These are phyloP conservation scores for Pisolithus thermaeus DNA, from an alignment of 1,284 basidiomycete species.

Conservation along the genomic window DNA sequence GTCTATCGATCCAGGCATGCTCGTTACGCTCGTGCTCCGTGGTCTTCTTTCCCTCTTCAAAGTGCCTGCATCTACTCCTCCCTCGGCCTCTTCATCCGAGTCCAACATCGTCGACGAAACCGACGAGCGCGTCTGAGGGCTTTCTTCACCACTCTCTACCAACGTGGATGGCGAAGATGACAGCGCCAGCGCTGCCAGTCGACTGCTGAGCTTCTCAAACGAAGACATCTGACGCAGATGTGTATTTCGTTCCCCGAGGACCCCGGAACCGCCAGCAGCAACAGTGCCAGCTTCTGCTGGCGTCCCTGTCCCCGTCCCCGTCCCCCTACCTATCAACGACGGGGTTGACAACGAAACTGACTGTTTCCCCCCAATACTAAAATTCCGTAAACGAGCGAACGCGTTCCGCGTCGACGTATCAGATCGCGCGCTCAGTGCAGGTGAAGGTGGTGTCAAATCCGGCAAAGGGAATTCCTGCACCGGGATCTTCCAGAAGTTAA, in stretches of 20 bases:
- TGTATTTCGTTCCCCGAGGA: constrained; percentile 19
- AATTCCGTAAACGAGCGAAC: constrained; percentile 75
- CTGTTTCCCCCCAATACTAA: constrained; percentile 63
- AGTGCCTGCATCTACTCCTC: constrained; percentile 34
- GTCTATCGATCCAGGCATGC: constrained; percentile 78
- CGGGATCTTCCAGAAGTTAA: constrained; percentile 92
- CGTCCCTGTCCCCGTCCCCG: constrained; percentile 15
- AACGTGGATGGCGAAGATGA: constrained; percentile 31
- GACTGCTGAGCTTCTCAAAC: constrained; percentile 58
- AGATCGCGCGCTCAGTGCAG: constrained; percentile 86
- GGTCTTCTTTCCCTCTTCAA: constrained; percentile 33
- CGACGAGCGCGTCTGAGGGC: constrained; percentile 45
- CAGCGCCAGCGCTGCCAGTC: constrained; percentile 42
- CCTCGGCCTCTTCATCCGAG: constrained; percentile 51
- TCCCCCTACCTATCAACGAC: constrained; percentile 23
- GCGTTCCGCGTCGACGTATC: constrained; percentile 73
- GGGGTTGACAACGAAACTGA: constrained; percentile 27
- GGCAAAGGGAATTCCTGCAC: constrained; percentile 79
- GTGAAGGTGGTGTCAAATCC: constrained; percentile 87
- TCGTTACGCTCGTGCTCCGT: constrained; percentile 60
- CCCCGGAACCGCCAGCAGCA: background rate
- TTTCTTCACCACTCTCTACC: constrained; percentile 37
- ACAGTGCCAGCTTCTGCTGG: constrained; percentile 1
- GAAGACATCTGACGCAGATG: constrained; percentile 66
- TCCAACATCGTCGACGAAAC: constrained; percentile 46